Base-by-base conservation (phyloP, 495 filamentous ascomycete genomes). In the Penicillium flavigenum region DNA sequence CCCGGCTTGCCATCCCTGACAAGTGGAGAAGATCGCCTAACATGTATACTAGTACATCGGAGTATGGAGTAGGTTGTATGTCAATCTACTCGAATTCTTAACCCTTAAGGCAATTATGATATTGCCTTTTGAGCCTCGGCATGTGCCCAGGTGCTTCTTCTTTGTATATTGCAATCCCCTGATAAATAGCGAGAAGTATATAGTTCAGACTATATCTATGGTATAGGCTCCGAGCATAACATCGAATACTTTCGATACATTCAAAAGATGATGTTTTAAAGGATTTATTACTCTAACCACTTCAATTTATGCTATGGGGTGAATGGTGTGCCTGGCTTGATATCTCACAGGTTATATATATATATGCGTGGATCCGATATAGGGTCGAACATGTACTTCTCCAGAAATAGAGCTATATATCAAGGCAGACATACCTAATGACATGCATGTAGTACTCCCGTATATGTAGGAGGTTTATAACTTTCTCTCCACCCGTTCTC, bases 21-120 rank as follows among this genome's bases (percentile, higher is more conserved):
- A 5, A n/a, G 47, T 38, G 47, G 47, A 11, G 47, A 50, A 50
- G 47, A 50, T 50, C 47, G 31, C 10, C 47, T 31, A 11, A 20
- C 17, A 5, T 44, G n/a, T 16, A 14, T 16, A n/a, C n/a, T n/a
- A 38, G 32, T 34, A 14, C 12, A 10, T 31, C 9, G 31, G 3
- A 34, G 32, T 14, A 34, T 5, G 22, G 22, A 22, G 22, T 22
- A 3, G 20, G 32, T 34, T 34, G 9, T 32, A 32, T 32, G 31
- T 10, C 29, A 31, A 31, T 31, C 9, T 31, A 31, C 29, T 36
- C 32, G 5, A 36, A 12, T 12, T 26, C 24, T 26, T 26, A 26
- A 26, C 24, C 16, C 32, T 16, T 36, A 36, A 36, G 32, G 12
- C 29, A 4, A 3, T 31, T 31, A 8, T 31, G 29, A 31, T 31